Evolutionary conservation across 257 asterid genomes (phyloP).

Genomic region (Solanum dulcamara): DNA sequence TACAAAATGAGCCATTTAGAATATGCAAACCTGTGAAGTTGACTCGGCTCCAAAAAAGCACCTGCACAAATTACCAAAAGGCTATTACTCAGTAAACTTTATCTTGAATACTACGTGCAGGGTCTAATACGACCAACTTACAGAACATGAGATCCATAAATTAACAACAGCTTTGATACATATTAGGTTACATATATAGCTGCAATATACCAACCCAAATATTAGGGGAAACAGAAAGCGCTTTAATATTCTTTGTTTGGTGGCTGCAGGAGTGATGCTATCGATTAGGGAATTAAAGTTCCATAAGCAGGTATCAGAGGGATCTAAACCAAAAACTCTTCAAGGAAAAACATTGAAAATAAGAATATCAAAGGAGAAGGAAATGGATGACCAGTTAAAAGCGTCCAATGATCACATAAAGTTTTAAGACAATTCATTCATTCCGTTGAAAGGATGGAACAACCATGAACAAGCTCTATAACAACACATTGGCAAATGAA

Average conservation of each 20-base stretch:
- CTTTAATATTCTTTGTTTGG: not conserved
- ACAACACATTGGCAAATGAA: not conserved
- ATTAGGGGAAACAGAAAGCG: not conserved
- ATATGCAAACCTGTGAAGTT: conserved; percentile 46
- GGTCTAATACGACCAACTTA: not conserved
- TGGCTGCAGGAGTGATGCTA: not conserved
- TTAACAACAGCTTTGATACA: not conserved
- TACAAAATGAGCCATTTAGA: not conserved
- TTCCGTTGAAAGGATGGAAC: not conserved
- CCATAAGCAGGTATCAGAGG: not conserved
- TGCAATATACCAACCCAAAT: not conserved
- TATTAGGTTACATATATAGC: not conserved
- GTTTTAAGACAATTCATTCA: not conserved
- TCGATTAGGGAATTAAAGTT: not conserved
- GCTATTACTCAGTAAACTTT: not conserved
- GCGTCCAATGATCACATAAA: not conserved
- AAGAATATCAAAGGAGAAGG: not conserved
- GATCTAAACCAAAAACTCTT: not conserved
- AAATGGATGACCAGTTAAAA: not conserved
- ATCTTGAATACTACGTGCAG: not conserved
- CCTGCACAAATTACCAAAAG: conserved; percentile 22
- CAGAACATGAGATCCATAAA: not conserved
- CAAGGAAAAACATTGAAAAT: not conserved
- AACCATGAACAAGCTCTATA: not conserved
- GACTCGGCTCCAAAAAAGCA: conserved; percentile 58